Base-by-base conservation (phyloP, 2,329 filamentous ascomycete genomes). In the Aspergillus sp. region DNA sequence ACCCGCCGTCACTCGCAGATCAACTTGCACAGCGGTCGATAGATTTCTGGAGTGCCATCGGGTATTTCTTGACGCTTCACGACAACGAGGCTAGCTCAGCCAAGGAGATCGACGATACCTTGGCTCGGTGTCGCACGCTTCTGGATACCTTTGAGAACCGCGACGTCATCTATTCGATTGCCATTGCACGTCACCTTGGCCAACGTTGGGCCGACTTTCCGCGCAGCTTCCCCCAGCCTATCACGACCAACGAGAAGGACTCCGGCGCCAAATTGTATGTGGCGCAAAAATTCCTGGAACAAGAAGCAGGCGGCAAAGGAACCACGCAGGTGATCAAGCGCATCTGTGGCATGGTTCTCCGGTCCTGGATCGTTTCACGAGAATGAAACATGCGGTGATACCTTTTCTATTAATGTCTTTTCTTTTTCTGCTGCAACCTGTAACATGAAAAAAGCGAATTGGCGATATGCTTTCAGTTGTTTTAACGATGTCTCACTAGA, bases 131-230 rank as follows among this genome's bases (percentile, higher is more conserved):
- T 74, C 87, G 91, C 32, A 83, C 83, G 57, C 81, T 94, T 22
- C 82, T 96, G 12, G 90, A 92, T 66, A 89, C 89, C 52, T 85
- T 89, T 24, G 93, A 97, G 77, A 95, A 94, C 69, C 87, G 93
- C 55, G 92, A 97, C 72, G 89, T 96, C 18, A 85, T 97, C 58
- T 96, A 96, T 76, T 95, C 91, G 0, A 89, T 96, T 65, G 91
- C 90, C 9, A 86, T 96, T 57, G 87, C 90, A 16, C 87, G 92
- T 26, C 87, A 93, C 63, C 82, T 92, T 53, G 87, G 90, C 50
- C 86, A 87, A 32, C 85, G 87, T 50, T 86, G 84, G 69, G 84
- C 84, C 14, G 79, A 86, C 11, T 84, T 83, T 64, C 85, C 85
- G 32, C 84, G 84, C 63, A 83, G 78, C 60, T 80, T 82, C 24